Percentiles rank a stretch among this genome's conserved stretches.
Evolutionary conservation across 1,284 basidiomycete species (phyloP).

Genomic region (Rhodotorula glutinis): DNA sequence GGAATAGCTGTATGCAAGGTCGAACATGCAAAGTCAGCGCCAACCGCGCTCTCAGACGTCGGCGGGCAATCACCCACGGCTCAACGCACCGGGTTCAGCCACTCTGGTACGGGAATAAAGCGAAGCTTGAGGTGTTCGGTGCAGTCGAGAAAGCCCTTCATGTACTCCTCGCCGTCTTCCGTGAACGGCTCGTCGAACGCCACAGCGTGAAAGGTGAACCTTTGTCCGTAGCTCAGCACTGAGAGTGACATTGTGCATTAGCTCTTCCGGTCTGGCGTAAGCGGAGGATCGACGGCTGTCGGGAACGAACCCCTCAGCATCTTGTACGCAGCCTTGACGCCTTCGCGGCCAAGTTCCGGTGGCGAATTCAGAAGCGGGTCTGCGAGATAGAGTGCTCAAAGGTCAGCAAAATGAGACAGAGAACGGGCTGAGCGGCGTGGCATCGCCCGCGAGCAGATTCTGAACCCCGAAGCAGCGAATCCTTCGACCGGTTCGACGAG

Average conservation of each 20-base stretch:
- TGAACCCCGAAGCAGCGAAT: too few species aligned
- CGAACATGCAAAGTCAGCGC: background rate
- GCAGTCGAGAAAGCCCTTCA: constrained; percentile 18
- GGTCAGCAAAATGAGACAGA: too few species aligned
- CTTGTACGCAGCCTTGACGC: constrained; percentile 35
- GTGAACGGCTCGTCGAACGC: constrained; percentile 19
- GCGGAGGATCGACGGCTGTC: too few species aligned
- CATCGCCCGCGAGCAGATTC: too few species aligned
- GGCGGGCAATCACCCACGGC: too few species aligned
- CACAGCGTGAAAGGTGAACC: constrained; percentile 28
- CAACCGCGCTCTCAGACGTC: too few species aligned
- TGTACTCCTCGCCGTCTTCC: constrained; percentile 20
- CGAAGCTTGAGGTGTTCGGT: constrained; percentile 33
- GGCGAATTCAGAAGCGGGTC: constrained; percentile 35
- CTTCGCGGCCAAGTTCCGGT: constrained; percentile 7
- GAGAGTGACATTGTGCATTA: background rate
- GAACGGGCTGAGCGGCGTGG: too few species aligned
- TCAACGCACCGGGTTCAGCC: constrained; percentile 20
- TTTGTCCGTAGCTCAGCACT: constrained; percentile 30
- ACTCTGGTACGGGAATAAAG: constrained; percentile 24
- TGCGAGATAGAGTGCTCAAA: background rate
- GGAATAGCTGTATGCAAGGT: constrained; percentile 4
- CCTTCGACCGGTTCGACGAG: too few species aligned
- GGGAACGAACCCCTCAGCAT: constrained; percentile 28
- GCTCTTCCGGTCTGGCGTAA: too few species aligned